Evolutionary conservation across 2,329 filamentous ascomycete species (phyloP).

Genomic region (Colletotrichum abscissum): DNA sequence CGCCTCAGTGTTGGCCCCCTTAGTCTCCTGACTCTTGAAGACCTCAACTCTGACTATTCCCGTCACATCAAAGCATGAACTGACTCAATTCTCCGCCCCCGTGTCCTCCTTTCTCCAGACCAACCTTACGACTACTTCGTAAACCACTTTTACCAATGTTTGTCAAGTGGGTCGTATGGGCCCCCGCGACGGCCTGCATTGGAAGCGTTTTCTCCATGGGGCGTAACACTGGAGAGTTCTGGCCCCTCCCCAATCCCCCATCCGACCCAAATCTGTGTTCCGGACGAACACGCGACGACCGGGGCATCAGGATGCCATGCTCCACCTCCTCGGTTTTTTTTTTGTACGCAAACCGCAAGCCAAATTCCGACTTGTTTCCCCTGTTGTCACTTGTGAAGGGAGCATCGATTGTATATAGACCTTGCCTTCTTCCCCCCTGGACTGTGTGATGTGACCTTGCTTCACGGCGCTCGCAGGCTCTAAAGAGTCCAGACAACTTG

Average conservation of each 20-base stretch:
- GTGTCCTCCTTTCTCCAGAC: neutral
- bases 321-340: conserved; percentile 17
- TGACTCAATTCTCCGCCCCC: conserved; percentile 32
- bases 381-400: neutral
- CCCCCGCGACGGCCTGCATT: conserved; percentile 17
- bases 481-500: conserved; percentile 16
- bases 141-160: neutral
- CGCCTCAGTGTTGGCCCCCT: conserved; percentile 9
- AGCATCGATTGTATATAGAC: conserved; percentile 11
- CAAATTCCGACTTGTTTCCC: neutral
- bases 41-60: neutral
- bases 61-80: conserved; percentile 11
- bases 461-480: conserved; percentile 7
- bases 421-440: neutral
- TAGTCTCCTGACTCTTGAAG: neutral
- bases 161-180: conserved; percentile 29
- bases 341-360: neutral
- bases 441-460: neutral
- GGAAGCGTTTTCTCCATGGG: conserved; percentile 28
- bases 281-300: conserved; percentile 26
- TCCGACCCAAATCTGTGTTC: conserved; percentile 9
- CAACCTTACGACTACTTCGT: neutral
- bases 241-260: neutral
- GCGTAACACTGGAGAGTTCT: conserved; percentile 7
- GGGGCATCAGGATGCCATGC: conserved; percentile 15